phyloP scores from a whole-genome alignment of 1,284 basidiomycete species.

The Porodaedalea pini region DNA sequence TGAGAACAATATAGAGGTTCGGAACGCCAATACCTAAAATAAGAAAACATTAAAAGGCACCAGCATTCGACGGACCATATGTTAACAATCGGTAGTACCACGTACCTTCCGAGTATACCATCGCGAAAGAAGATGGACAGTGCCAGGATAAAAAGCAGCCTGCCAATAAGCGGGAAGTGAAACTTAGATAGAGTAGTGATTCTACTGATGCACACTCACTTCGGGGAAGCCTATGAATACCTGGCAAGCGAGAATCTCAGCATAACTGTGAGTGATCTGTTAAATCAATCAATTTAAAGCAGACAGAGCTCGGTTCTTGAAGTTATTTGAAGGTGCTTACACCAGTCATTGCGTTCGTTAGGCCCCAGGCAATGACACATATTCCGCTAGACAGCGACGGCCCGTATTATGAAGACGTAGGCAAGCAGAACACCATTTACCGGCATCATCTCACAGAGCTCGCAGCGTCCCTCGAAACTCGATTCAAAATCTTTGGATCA shows the following conservation, averaged over 20 bases:
- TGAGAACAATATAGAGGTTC: slow-evolving; percentile 40
- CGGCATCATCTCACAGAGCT: slow-evolving; percentile 9
- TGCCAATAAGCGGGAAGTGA: not conserved
- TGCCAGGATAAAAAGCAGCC: slow-evolving; percentile 25
- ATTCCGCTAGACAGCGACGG: slow-evolving; percentile 27
- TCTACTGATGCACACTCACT: not conserved
- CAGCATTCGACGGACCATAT: too few relatives aligned
- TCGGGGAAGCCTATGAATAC: slow-evolving; percentile 28
- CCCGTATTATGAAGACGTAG: too few relatives aligned
- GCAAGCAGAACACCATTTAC: not conserved
- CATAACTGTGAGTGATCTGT: slow-evolving; percentile 26
- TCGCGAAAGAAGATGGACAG: slow-evolving; percentile 24
- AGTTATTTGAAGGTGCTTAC: slow-evolving; percentile 1
- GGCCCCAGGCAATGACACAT: slow-evolving; percentile 28
- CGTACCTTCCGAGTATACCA: slow-evolving; percentile 27
- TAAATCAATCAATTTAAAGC: not conserved
- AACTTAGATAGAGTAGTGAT: not conserved
- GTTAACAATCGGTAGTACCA: too few relatives aligned
- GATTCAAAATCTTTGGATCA: slow-evolving; percentile 47
- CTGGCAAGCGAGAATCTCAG: slow-evolving; percentile 25
- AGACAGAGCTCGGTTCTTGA: too few relatives aligned
- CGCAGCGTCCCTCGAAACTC: slow-evolving; percentile 42
- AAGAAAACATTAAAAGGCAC: too few relatives aligned
- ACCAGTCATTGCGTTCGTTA: slow-evolving; percentile 26
- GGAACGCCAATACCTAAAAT: slow-evolving; percentile 30